These are phyloP conservation scores for Sambucus nigra DNA, from an alignment of 129 eudicot species.

Conservation along the genomic window DNA sequence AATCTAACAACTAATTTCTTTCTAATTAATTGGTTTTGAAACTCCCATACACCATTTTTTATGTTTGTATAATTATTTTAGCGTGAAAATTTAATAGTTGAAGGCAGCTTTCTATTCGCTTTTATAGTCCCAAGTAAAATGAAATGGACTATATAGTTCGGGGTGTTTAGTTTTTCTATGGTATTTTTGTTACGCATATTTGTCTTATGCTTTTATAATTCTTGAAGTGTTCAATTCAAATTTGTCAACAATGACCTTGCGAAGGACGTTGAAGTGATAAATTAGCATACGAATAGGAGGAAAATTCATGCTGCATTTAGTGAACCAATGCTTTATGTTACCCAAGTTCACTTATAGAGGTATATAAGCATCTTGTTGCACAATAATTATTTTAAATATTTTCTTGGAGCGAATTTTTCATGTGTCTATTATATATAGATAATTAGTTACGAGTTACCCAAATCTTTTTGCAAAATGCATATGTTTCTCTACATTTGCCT, in stretches of 20 bases:
- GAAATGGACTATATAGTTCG: neutral
- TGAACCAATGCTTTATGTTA: conserved; percentile 51
- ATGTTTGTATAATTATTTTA: no score
- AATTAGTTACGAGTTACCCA: neutral
- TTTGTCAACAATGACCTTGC: conserved; percentile 9
- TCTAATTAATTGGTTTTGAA: no score
- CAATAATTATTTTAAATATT: neutral
- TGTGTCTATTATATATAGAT: neutral
- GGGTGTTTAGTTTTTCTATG: neutral
- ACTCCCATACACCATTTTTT: no score
- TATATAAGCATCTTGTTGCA: conserved; percentile 13
- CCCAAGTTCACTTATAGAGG: conserved; percentile 61
- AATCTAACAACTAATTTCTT: no score
- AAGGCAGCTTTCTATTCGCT: no score
- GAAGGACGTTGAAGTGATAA: conserved; percentile 61
- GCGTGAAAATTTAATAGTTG: no score
- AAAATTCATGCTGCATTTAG: conserved; percentile 52
- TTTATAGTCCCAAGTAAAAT: no score
- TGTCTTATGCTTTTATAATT: neutral
- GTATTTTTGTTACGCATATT: neutral
- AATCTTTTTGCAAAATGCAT: neutral
- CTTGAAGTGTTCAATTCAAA: neutral
- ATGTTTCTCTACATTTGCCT: neutral
- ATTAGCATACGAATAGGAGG: conserved; percentile 57
- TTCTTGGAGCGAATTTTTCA: neutral